Evolutionary conservation across 2,329 filamentous ascomycete species (phyloP), one percentile per base, ranked within the genome.

Genomic region (Chrysosporium queenslandicum): DNA sequence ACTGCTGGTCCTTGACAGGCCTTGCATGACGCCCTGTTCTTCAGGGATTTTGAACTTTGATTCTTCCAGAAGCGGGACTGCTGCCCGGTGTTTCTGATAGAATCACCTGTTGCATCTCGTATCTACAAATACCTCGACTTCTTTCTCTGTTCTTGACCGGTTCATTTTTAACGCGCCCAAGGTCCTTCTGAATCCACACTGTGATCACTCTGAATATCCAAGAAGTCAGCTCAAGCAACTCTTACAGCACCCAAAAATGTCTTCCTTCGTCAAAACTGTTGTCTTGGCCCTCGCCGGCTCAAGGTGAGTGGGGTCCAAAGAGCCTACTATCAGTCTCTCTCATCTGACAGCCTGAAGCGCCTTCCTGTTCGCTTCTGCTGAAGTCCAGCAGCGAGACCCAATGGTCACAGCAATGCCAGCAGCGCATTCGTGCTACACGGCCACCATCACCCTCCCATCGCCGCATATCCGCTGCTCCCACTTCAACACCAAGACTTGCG

Each of bases 371-470:
- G 50, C 40, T 41, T n/a, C 39, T 25, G 39, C 32, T 16, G 49
- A 27, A 39, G 21, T 14, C 2, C 9, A 8, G 27, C 11, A 18
- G 25, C 34, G 12, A 16, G 16, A 30, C 34, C 23, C 49, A 20
- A 43, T 39, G 29, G 39, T 45, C 14, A 51, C 49, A 14, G 16
- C 27, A 27, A 14, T 14, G 18, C 29, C 40, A 36, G 3, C 40
- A 25, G n/a, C 39, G 20, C 36, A 46, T 37, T 46, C 52, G 2
- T 54, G 52, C 46, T 54, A 50, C 18, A 54, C 52, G 20, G 39
- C 46, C 8, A 54, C 52, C 29, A 46, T 54, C 5, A 50, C 46
- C 8, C 37, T 16, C 3, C 52, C 39, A 5, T 50, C 52, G 8
- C 39, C 46, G 7, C 9, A 51, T 27, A 45, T 51, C 2, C 36